These are phyloP conservation scores for Coniochaeta sp. DNA, from an alignment of 2,329 filamentous ascomycete species.

Conservation along the genomic window DNA sequence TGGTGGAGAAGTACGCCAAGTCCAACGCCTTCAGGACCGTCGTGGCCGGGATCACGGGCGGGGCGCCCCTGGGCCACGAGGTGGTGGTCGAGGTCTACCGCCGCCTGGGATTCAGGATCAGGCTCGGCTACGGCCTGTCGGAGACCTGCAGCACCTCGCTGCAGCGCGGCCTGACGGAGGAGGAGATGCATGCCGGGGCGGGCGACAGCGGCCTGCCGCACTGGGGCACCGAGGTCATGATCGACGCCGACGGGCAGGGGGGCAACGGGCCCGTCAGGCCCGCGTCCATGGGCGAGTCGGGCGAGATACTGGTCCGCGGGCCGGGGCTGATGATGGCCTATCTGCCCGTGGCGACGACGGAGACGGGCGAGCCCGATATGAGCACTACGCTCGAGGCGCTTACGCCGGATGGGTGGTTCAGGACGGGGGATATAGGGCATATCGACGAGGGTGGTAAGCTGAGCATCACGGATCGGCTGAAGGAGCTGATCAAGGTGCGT, in stretches of 20 bases:
- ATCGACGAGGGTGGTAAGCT: constrained; percentile 43
- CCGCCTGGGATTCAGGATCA: constrained; percentile 39
- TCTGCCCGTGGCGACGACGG: constrained; percentile 40
- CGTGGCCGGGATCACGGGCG: constrained; percentile 46
- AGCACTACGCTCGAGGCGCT: constrained; percentile 26
- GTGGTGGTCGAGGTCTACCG: constrained; percentile 53
- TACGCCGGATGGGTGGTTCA: constrained; percentile 57
- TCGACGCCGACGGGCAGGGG: constrained; percentile 43
- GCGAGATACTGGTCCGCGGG: constrained; percentile 58
- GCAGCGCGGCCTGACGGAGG: constrained; percentile 46
- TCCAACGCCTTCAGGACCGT: constrained; percentile 48
- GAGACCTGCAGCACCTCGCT: constrained; percentile 60
- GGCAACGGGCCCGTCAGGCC: constrained; percentile 4
- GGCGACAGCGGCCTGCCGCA: constrained; percentile 62
- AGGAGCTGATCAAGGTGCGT: constrained; percentile 46
- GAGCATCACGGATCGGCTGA: constrained; percentile 64
- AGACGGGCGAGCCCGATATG: constrained; percentile 22
- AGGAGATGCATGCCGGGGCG: constrained; percentile 32
- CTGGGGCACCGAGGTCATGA: constrained; percentile 57
- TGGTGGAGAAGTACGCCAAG: constrained; percentile 52
- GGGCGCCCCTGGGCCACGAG: constrained; percentile 53
- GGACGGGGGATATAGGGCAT: constrained; percentile 58
- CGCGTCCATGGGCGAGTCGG: constrained; percentile 41
- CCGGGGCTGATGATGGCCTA: constrained; percentile 63
- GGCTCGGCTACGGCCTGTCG: constrained; percentile 69